Evolutionary conservation across 1,284 basidiomycete species (phyloP), one percentile per base, ranked within the genome.

Genomic region (Trichosporon sp.): DNA sequence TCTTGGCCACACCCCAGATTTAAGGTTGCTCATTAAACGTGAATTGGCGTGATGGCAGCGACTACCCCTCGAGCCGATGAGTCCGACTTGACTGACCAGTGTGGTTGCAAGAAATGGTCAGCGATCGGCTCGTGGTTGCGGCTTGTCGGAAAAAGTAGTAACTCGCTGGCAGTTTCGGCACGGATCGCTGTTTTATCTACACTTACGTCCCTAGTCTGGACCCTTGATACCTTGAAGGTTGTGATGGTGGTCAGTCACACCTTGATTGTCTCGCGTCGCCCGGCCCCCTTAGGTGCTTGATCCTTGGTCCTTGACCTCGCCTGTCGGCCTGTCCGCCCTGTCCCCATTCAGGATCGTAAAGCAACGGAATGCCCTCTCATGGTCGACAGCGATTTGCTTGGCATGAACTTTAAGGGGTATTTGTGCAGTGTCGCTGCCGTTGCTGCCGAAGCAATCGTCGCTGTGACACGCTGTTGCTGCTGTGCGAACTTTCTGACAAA

Each of bases 181-280:
- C 49, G 21, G 49, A 54, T 54, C 49, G 49, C 49, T 54, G 49
- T 54, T 54, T 54, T 54, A 54, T 54, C 49, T 54, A 29, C 25
- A 13, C 46, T 49, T 13, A 25, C 46, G 46, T 49, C 23, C 49
- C 49, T 54, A 10, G 49, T n/a, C 25, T 54, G 49, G 49, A 54
- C 49, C 49, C 49, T 14, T 54, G 49, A 52, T 44, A 9, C 40
- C 40, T 44, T 23, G 19, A 44, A 44, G 40, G 49, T 29, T 27
- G 14, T 54, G 49, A 29, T 29, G 25, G 49, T n/a, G 49, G 49
- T 54, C 49, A 54, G 49, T 54, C 49, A 54, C 49, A 54, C 49
- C 25, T 29, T n/a, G 27, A 11, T 54, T 54, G 49, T 54, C 27
- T 54, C 25, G 25, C 16, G 49, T 29, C 49, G 25, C 46, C 11